phyloP scores from a whole-genome alignment of 225 moss, liverwort and hornwort genomes.

The Physcomitrellopsis africana region DNA sequence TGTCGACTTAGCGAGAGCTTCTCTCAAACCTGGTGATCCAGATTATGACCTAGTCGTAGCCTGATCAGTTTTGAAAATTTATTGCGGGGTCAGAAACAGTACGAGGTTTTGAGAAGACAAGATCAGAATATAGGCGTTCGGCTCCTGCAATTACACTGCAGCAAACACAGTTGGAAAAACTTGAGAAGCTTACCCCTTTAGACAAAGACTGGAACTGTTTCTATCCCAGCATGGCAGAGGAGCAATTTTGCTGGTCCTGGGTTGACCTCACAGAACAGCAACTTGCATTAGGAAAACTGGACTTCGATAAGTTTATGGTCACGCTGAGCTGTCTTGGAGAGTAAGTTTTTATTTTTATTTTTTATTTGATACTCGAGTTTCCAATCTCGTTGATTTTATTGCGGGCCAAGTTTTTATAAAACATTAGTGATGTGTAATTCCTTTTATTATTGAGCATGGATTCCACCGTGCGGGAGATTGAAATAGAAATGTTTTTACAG shows the following conservation, averaged over 20 bases:
- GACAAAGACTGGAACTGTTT: constrained; percentile 41
- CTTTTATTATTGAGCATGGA: too few relatives aligned
- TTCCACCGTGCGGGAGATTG: too few relatives aligned
- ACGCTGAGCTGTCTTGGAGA: constrained; percentile 32
- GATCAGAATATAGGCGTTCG: constrained; percentile 5
- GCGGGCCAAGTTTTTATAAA: too few relatives aligned
- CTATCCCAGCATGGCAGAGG: constrained; percentile 32
- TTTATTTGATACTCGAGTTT: neutral
- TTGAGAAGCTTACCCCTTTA: neutral
- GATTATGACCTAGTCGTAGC: neutral
- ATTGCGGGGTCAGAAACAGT: constrained; percentile 42
- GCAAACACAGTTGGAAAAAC: neutral
- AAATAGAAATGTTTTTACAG: constrained; percentile 19
- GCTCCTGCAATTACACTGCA: constrained; percentile 43
- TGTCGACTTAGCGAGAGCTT: too few relatives aligned
- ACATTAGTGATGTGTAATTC: too few relatives aligned
- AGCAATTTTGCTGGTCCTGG: constrained; percentile 44
- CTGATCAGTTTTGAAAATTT: constrained; percentile 27
- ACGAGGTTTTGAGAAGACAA: constrained; percentile 41
- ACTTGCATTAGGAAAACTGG: constrained; percentile 38
- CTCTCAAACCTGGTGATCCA: too few relatives aligned
- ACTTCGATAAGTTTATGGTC: constrained; percentile 43
- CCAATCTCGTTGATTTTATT: neutral
- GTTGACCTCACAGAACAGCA: constrained; percentile 33
- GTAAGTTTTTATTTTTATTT: constrained; percentile 23